Conservation (phyloP, 1,284 basidiomycete species). For the Sanghuangporus weigelae region DNA sequence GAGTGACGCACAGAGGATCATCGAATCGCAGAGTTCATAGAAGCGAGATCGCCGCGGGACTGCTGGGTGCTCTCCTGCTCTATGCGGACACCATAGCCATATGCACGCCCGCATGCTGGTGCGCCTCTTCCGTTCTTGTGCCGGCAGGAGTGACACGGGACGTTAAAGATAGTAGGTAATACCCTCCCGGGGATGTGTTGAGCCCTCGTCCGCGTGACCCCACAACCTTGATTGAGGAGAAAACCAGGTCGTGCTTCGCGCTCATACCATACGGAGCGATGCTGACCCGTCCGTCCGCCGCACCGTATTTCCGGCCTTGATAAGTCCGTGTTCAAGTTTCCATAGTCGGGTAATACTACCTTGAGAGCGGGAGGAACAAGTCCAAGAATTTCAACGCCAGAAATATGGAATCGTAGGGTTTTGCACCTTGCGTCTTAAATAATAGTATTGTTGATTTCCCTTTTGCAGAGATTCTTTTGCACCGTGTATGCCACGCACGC, state of each 20-base stretch:
- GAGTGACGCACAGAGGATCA: not conserved
- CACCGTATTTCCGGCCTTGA: not conserved
- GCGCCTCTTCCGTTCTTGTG: not conserved
- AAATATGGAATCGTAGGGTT: too few species aligned
- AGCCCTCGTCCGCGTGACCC: not conserved
- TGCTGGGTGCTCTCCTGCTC: not conserved
- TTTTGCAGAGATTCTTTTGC: not conserved
- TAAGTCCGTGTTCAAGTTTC: not conserved
- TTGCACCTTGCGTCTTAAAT: not conserved
- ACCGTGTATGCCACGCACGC: not conserved
- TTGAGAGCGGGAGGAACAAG: too few species aligned
- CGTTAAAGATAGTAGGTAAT: not conserved
- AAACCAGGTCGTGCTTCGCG: not conserved
- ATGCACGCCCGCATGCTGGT: not conserved
- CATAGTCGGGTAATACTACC: not conserved
- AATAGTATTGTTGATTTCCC: not conserved
- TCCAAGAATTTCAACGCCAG: too few species aligned
- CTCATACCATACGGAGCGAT: not conserved
- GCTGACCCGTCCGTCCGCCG: not conserved
- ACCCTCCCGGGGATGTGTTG: not conserved
- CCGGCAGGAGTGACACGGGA: not conserved
- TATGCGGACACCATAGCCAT: not conserved
- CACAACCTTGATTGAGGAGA: not conserved
- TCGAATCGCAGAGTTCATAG: not conserved
- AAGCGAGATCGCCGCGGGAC: not conserved